Conservation (phyloP, 371 early-diverging fungal genomes). For the Syncephalis plumigaleata region DNA sequence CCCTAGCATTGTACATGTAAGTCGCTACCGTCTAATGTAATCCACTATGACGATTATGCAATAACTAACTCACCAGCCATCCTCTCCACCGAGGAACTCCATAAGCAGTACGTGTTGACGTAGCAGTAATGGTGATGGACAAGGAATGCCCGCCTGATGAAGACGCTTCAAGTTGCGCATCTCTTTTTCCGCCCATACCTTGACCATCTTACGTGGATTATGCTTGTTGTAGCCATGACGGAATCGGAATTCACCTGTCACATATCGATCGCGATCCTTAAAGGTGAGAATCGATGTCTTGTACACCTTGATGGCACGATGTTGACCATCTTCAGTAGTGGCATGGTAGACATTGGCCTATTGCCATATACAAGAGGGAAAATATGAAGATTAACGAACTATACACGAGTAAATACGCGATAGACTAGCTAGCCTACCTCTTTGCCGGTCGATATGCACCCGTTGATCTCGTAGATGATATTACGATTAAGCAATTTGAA, state of each 20-base stretch:
- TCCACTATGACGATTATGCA: not conserved
- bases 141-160: constrained; percentile 79
- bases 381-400: not conserved
- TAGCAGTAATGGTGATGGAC: constrained; percentile 87
- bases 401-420: not conserved
- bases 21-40: not conserved
- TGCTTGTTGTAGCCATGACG: constrained; percentile 86
- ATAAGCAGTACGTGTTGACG: constrained; percentile 96
- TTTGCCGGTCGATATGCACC: constrained; percentile 97
- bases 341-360: constrained; percentile 96
- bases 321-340: constrained; percentile 60
- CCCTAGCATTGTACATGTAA: constrained; percentile 13
- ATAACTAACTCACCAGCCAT: constrained; percentile 47
- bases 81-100: constrained; percentile 84
- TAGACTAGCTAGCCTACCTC: constrained; percentile 32
- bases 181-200: constrained; percentile 99
- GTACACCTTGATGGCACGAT: constrained; percentile 96
- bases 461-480: constrained; percentile 85
- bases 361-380: constrained; percentile 3
- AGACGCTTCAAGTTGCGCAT: constrained; percentile 96
- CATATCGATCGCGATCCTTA: constrained; percentile 98
- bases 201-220: constrained; percentile 99
- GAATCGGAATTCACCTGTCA: constrained; percentile 95
- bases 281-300: constrained; percentile 98
- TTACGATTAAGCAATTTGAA: constrained; percentile 88